phyloP scores from a whole-genome alignment of 768 basidiomycete genomes.

The Lactifluus hygrophoroides region DNA sequence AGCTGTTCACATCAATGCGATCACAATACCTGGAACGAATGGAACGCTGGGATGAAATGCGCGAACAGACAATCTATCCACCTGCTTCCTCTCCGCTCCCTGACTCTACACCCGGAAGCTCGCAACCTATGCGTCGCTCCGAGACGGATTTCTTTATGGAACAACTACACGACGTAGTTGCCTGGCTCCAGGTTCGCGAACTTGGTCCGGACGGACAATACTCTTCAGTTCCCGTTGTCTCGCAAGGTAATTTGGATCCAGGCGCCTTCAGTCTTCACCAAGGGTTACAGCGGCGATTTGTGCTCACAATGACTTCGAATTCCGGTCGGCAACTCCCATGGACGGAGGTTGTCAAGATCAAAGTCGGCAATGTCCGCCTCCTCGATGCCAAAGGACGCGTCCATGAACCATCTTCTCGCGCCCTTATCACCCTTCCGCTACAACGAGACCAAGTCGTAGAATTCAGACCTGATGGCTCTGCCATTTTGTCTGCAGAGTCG shows the following conservation, averaged over 20 bases:
- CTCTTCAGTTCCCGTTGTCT: slow-evolving; percentile 71
- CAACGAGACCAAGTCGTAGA: slow-evolving; percentile 63
- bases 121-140: slow-evolving; percentile 81
- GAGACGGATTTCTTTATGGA: slow-evolving; percentile 87
- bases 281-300: slow-evolving; percentile 81
- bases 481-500: slow-evolving; percentile 55
- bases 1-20: slow-evolving; percentile 79
- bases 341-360: slow-evolving; percentile 67
- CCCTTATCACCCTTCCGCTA: slow-evolving; percentile 64
- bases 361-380: slow-evolving; percentile 75
- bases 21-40: slow-evolving; percentile 82
- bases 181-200: slow-evolving; percentile 81
- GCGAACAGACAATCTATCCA: slow-evolving; percentile 56
- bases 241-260: slow-evolving; percentile 65
- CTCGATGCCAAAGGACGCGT: slow-evolving; percentile 76
- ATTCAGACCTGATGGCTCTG: slow-evolving; percentile 80
- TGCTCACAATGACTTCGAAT: slow-evolving; percentile 70
- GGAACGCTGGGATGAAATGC: slow-evolving; percentile 90
- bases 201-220: slow-evolving; percentile 81
- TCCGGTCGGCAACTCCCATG: slow-evolving; percentile 88
- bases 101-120: slow-evolving; percentile 34
- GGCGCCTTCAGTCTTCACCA: slow-evolving; percentile 88
- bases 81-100: slow-evolving; percentile 21
- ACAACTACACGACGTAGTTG: slow-evolving; percentile 86
- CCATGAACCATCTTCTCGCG: slow-evolving; percentile 68